phyloP scores from a whole-genome alignment of 257 asterid species.

The Solanum commersonii region DNA sequence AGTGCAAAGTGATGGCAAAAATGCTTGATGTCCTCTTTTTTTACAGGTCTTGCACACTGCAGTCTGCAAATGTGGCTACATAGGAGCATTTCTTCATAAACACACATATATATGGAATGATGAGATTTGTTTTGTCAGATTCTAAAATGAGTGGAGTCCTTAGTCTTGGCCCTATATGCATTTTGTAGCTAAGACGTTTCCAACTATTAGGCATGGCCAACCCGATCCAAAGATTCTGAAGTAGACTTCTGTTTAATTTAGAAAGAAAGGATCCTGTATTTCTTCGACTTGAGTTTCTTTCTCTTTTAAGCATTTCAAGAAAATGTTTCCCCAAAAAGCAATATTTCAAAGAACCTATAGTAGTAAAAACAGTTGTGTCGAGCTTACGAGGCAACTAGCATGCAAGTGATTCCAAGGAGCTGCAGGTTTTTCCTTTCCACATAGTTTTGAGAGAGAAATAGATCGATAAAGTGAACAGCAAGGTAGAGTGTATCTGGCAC shows the following conservation, averaged over 20 bases:
- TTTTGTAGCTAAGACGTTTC: not conserved
- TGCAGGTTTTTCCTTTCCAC: slow-evolving; percentile 69
- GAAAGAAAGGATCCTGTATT: not conserved
- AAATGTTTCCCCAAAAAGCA: not conserved
- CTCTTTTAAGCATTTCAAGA: not conserved
- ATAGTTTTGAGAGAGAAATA: slow-evolving; percentile 53
- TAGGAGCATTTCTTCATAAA: not conserved
- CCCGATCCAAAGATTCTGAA: not conserved
- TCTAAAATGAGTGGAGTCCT: not conserved
- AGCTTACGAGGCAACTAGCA: slow-evolving; percentile 92
- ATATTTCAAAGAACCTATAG: not conserved
- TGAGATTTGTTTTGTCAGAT: not conserved
- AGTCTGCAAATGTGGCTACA: not conserved
- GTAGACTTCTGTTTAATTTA: not conserved
- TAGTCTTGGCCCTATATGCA: not conserved
- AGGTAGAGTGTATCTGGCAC: slow-evolving; percentile 79
- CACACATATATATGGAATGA: not conserved
- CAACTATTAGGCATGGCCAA: not conserved
- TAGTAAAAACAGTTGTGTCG: not conserved
- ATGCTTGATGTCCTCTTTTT: not conserved
- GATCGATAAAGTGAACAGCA: slow-evolving; percentile 66
- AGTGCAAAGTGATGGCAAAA: not conserved
- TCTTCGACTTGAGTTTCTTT: not conserved
- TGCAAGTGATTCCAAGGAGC: slow-evolving; percentile 83
- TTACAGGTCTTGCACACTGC: not conserved